These are phyloP conservation scores for Corylus avellana DNA, from an alignment of 306 rosid species.

Conservation along the genomic window DNA sequence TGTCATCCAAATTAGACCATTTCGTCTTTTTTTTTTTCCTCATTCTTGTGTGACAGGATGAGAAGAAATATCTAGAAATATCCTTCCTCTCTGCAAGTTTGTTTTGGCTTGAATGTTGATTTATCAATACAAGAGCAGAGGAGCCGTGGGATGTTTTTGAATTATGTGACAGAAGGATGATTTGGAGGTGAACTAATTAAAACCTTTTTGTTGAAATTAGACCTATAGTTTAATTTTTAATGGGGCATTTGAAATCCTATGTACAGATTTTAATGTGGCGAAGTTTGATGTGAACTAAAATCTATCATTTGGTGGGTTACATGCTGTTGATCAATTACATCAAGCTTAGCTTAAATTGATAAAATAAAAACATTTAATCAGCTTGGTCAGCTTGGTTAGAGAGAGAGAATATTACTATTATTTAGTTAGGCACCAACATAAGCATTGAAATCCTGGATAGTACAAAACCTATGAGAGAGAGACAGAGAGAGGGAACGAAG, in stretches of 20 bases:
- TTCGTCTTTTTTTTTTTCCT: too few relatives aligned
- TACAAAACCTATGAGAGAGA: too few relatives aligned
- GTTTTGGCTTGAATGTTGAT: too few relatives aligned
- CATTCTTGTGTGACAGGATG: background rate
- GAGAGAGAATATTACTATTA: background rate
- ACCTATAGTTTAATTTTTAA: background rate
- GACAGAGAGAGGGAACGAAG: too few relatives aligned
- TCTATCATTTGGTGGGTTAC: background rate
- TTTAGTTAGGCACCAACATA: background rate
- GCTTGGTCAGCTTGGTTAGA: background rate
- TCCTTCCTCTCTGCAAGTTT: background rate
- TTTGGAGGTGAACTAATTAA: too few relatives aligned
- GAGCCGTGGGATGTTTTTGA: too few relatives aligned
- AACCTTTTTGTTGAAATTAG: background rate
- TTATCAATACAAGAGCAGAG: too few relatives aligned
- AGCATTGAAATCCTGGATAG: conserved; percentile 9
- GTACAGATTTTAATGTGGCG: too few relatives aligned
- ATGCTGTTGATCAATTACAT: background rate
- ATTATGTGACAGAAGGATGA: too few relatives aligned
- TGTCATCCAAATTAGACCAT: too few relatives aligned
- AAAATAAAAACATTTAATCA: background rate
- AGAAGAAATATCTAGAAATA: too few relatives aligned
- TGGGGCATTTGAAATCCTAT: background rate
- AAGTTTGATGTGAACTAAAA: background rate
- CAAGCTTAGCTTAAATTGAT: background rate